A percentile compares a stretch with the other conserved stretches of the same genome.
These are phyloP conservation scores for Psilocybe cyanescens DNA, from an alignment of 768 basidiomycete genomes.

Conservation along the genomic window DNA sequence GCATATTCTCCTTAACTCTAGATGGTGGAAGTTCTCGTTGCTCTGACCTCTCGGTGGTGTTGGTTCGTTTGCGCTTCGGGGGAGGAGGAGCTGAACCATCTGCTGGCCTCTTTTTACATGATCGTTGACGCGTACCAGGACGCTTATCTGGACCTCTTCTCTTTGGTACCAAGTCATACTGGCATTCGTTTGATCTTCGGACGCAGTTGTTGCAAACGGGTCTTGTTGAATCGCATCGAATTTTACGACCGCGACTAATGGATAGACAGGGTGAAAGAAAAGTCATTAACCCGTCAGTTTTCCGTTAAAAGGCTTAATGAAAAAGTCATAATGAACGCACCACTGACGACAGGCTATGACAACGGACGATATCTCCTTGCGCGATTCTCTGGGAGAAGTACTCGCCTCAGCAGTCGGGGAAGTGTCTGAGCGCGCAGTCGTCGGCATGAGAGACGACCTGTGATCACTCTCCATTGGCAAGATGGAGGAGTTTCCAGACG, in stretches of 20 bases:
- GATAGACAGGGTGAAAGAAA: slow-evolving; percentile 33
- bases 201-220: slow-evolving; percentile 83
- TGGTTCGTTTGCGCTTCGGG: slow-evolving; percentile 58
- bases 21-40: slow-evolving; percentile 34
- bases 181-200: slow-evolving; percentile 76
- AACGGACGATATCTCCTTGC: slow-evolving; percentile 65
- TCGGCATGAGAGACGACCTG: slow-evolving; percentile 34
- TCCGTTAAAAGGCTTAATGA: slow-evolving; percentile 45
- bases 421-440: slow-evolving; percentile 36
- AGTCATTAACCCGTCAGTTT: slow-evolving; percentile 37
- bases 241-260: slow-evolving; percentile 79
- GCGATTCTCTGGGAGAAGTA: slow-evolving; percentile 39
- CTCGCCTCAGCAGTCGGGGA: slow-evolving; percentile 32
- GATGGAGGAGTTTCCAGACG: slow-evolving; percentile 31
- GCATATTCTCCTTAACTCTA: slow-evolving; percentile 43
- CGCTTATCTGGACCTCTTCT: slow-evolving; percentile 86
- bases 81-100: slow-evolving; percentile 55
- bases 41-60: slow-evolving; percentile 32
- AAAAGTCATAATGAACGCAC: slow-evolving; percentile 51
- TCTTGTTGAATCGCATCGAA: slow-evolving; percentile 83
- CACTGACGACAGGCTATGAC: slow-evolving; percentile 88
- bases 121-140: slow-evolving; percentile 81
- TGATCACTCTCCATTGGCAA: slow-evolving; percentile 34
- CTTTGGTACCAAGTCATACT: slow-evolving; percentile 81
- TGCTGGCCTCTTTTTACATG: slow-evolving; percentile 79